phyloP scores from a whole-genome alignment of 768 basidiomycete genomes.

The Amanita subjunquillea region DNA sequence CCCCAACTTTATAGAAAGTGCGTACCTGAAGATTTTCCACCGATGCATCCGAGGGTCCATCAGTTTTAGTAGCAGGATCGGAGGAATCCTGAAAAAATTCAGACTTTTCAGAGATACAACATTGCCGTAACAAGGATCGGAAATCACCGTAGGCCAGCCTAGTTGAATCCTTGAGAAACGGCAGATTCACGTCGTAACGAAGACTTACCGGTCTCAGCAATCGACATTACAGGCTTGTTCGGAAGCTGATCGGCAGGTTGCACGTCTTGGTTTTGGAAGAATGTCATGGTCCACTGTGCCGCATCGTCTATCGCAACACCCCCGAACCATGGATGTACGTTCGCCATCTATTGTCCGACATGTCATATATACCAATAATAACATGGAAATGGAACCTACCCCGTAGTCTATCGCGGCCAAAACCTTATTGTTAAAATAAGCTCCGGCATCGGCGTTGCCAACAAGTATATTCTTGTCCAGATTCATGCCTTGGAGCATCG shows the following conservation, averaged over 20 bases:
- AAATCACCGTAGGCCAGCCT: constrained; percentile 55
- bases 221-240: constrained; percentile 76
- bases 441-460: constrained; percentile 80
- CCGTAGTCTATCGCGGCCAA: constrained; percentile 60
- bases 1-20: background rate
- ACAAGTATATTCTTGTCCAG: constrained; percentile 53
- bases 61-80: constrained; percentile 42
- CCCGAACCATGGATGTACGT: constrained; percentile 95
- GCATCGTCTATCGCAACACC: constrained; percentile 54
- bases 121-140: background rate
- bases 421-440: constrained; percentile 68
- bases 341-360: constrained; percentile 52
- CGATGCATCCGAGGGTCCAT: constrained; percentile 62
- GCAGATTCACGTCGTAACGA: constrained; percentile 11
- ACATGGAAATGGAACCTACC: constrained; percentile 23
- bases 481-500: constrained; percentile 42
- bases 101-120: background rate
- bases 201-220: constrained; percentile 76
- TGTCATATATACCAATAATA: background rate
- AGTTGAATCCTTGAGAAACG: background rate
- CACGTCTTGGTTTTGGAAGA: constrained; percentile 66
- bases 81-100: constrained; percentile 39
- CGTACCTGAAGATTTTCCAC: constrained; percentile 46
- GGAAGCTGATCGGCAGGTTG: constrained; percentile 39
- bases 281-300: constrained; percentile 73